Percentiles rank a stretch among this genome's conserved stretches.
phyloP scores from a whole-genome alignment of 169 alveolate genomes.

The Perkinsus chesapeaki region DNA sequence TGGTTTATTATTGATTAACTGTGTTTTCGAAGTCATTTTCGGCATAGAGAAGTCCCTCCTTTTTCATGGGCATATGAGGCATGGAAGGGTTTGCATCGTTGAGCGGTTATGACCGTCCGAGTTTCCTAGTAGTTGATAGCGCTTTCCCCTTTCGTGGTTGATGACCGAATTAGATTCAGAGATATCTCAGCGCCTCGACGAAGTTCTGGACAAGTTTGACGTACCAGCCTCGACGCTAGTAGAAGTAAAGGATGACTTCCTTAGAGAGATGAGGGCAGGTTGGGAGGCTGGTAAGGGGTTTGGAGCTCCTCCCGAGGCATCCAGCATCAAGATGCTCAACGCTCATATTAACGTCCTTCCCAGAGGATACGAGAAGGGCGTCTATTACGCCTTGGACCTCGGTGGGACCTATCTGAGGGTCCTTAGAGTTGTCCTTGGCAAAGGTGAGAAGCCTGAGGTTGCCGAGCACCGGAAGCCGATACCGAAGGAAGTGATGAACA shows the following conservation, averaged over 20 bases:
- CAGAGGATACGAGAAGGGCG: constrained; percentile 23
- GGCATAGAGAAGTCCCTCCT: too few relatives aligned
- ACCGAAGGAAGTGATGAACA: background rate
- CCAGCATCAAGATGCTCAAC: constrained; percentile 19
- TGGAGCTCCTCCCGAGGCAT: background rate
- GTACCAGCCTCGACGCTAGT: background rate
- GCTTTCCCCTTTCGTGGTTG: background rate
- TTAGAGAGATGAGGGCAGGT: background rate
- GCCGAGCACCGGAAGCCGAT: constrained; percentile 7
- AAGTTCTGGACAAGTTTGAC: background rate
- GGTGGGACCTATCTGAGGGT: constrained; percentile 34
- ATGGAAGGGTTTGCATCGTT: too few relatives aligned
- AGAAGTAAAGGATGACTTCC: background rate
- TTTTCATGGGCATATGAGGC: too few relatives aligned
- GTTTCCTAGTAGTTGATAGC: background rate
- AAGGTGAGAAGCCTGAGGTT: constrained; percentile 18
- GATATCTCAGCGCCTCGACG: background rate
- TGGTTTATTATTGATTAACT: too few relatives aligned
- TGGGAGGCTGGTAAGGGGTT: background rate
- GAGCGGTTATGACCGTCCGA: too few relatives aligned
- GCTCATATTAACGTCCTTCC: constrained; percentile 21
- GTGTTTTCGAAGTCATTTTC: too few relatives aligned
- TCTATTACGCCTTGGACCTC: constrained; percentile 27
- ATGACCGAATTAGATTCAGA: background rate
- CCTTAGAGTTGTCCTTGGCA: constrained; percentile 19